Conservation (phyloP, 2,329 filamentous ascomycete species). For the Sphaerulina vaccinii region DNA sequence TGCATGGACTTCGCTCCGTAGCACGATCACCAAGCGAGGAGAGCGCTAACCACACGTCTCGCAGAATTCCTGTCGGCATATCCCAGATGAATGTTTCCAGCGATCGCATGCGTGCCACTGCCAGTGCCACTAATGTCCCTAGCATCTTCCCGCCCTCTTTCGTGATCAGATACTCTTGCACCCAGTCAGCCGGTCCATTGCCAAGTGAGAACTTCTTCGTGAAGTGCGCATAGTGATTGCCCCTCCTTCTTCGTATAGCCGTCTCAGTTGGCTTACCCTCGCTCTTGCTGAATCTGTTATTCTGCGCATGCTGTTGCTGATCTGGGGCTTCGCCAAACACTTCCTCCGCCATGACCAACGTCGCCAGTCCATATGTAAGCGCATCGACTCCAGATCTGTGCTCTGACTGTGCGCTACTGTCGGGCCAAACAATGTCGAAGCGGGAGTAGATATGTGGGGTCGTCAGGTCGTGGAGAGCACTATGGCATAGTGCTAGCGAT, state of each 20-base stretch:
- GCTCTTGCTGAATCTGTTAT: conserved; percentile 29
- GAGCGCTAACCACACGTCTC: conserved; percentile 78
- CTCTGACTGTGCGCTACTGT: conserved; percentile 62
- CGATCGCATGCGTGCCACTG: conserved; percentile 77
- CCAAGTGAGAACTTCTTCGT: conserved; percentile 80
- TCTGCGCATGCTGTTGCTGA: conserved; percentile 36
- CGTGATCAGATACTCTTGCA: conserved; percentile 75
- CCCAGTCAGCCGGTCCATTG: conserved; percentile 77
- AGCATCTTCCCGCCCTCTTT: conserved; percentile 87
- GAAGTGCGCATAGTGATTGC: conserved; percentile 75
- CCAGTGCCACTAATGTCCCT: conserved; percentile 75
- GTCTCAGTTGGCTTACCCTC: conserved; percentile 32
- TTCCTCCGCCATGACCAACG: conserved; percentile 71
- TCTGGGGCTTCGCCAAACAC: conserved; percentile 55
- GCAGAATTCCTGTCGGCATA: conserved; percentile 80
- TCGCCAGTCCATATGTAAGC: conserved; percentile 77
- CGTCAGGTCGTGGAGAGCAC: conserved; percentile 70
- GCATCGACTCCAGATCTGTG: conserved; percentile 75
- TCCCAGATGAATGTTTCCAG: conserved; percentile 84
- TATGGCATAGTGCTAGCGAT: conserved; percentile 73
- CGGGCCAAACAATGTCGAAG: conserved; percentile 87
- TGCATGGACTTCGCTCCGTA: conserved; percentile 59
- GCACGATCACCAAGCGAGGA: conserved; percentile 64
- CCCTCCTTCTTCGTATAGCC: conserved; percentile 50
- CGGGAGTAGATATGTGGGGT: conserved; percentile 79